Base-by-base conservation (phyloP, 257 asterid species). In the Scutellaria baicalensis region DNA sequence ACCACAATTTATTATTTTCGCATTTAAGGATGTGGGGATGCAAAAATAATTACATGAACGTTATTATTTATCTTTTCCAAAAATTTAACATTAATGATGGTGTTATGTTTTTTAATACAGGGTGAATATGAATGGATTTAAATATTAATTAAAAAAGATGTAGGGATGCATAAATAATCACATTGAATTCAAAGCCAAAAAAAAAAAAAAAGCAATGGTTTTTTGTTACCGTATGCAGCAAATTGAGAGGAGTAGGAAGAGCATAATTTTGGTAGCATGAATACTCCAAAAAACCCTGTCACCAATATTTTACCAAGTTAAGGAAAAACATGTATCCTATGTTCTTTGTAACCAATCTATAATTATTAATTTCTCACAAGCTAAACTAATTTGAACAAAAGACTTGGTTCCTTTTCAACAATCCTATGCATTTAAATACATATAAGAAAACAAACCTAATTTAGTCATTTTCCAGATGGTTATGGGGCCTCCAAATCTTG, bases 401-500 rank as follows among this genome's bases (percentile, higher is more conserved):
- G 49, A 43, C 49, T 43, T 43, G 5, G 5, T 47, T 47, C 5
- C n/a, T 47, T n/a, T 47, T 48, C 8, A 4, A 43, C 12, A 43
- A 8, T 4, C n/a, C 10, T 31, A 6, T 12, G 18, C 6, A 27
- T 27, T 10, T 56, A 27, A 13, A 27, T 56, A 10, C 5, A 5
- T 10, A 16, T 8, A 59, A 23, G 1, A 14, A 39, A 33, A 71
- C 83, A 68, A 77, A 93, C 97, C 91, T 59, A 93, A 77, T 86
- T 87, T 93, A 64, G 93, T 79, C 96, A 93, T 82, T 76, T 93
- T 93, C 97, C 94, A 91, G 6, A 89, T 75, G 43, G 97, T 91
- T 70, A 93, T 86, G 59, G 91, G 87, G 84, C 89, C 83, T 54
- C 99, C 98, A 77, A 86, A 90, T 77, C 86, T 75, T 75, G 97